Base-by-base conservation (phyloP, 306 rosid species). In the Cercis canadensis region DNA sequence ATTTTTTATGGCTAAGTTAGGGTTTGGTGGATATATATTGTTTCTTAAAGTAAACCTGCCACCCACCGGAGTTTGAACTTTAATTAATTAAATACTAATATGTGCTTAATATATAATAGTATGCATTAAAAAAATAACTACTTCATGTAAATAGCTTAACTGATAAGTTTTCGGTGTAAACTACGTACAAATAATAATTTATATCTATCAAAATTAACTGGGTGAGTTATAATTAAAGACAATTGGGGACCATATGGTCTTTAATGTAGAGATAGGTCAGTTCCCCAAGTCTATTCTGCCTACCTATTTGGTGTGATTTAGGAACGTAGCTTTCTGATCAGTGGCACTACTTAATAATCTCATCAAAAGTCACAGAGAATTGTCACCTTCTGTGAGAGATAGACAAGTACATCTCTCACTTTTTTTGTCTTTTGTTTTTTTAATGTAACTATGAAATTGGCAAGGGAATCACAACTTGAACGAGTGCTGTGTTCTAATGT, bases 221-320 rank as follows among this genome's bases (percentile, higher is more conserved):
- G 34, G 40, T 11, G 76, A 24, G 72, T 62, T 70, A 55, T 55
- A 34, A 70, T 15, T 49, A 63, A 70, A 70, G 63, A 36, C 41
- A 67, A 67, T 62, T 17, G 61, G 40, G 79, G 74, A 56, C 78
- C 66, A 65, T 44, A 3, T 11, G 16, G 55, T 36, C 61, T 47
- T 57, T 14, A 65, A 75, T 65, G 67, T 37, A 32, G 40, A 2
- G 53, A 34, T 65, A 56, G 59, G 54, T 39, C 63, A 57, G 14
- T 17, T 65, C 61, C 43, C 3, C 29, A 1, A 24, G 29, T 1
- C 29, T 24, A 24, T 3, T 24, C 29, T 24, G 29, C 29, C 29
- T 24, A 24, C 29, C 29, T 24, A 24, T 24, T 24, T 24, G 29
- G 29, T 24, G 1, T 1, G 29, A 1, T 24, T 24, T 24, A 24